Evolutionary conservation across 441 rosid species (phyloP), one percentile per base, ranked within the genome.

Genomic region (Mallotus japonicus): DNA sequence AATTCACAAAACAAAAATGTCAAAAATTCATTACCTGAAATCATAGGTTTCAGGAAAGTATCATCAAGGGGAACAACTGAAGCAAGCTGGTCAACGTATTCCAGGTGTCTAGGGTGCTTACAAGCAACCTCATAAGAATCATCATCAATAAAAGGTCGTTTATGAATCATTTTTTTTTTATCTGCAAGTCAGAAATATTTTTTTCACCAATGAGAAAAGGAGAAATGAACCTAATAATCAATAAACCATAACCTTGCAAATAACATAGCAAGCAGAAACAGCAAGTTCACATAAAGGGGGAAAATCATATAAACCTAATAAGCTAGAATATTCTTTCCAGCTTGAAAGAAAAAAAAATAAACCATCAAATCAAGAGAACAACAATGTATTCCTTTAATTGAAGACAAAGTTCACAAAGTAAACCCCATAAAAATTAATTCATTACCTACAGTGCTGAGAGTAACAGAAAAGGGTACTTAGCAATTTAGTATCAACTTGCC

Each of bases 41-140:
- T 34, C 32, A 64, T 63, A 66, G 51, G 37, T 12, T 55, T 72
- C 17, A 50, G 74, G 58, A 49, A 56, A 67, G 40, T 53, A 65
- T 19, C 51, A 62, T 70, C 69, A 51, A 69, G 53, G 32, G 78
- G 56, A 54, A 66, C 56, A 67, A 58, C 3, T 6, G 77, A 71
- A 56, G 74, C 62, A 67, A 78, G 49, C 67, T 70, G 73, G 44
- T 68, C 75, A 55, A 55, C 47, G 19, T 74, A 61, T 55, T 84
- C 85, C 75, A 81, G 66, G n/a, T 60, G 78, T 58, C 83, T 77
- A 65, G 74, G 79, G 20, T 71, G 80, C 86, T 84, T 86, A 74
- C 67, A 69, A 17, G 84, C 66, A 50, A 73, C 74, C 70, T 75
- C 83, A 13, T 77, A 73, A 51, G 77, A 79, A 44, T 78, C 77